phyloP scores from a whole-genome alignment of 345 rosid species.

The Ceriops zippeliana region DNA sequence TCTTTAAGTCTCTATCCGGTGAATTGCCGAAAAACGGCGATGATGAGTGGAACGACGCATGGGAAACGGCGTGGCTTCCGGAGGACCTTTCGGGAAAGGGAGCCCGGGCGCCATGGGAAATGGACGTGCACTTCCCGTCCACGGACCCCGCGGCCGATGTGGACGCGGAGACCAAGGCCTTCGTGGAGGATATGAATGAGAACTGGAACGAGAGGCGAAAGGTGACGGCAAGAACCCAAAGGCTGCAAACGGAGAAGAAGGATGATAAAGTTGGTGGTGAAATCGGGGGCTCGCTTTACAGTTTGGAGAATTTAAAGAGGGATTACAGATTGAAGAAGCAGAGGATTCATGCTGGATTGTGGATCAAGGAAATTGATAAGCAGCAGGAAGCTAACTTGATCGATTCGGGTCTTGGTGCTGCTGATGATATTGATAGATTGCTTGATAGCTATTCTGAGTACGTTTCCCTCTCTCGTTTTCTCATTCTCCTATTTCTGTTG shows the following conservation, averaged over 20 bases:
- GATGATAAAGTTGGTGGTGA: constrained; percentile 13
- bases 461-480: not conserved
- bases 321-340: constrained; percentile 92
- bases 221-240: constrained; percentile 20
- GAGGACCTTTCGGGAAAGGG: constrained; percentile 52
- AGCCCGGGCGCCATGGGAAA: constrained; percentile 72
- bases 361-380: constrained; percentile 91
- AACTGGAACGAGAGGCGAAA: constrained; percentile 75
- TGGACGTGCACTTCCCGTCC: constrained; percentile 61
- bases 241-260: constrained; percentile 24
- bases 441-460: constrained; percentile 90
- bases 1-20: constrained; percentile 32
- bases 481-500: too few species aligned
- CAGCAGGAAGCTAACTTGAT: constrained; percentile 70
- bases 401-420: constrained; percentile 39
- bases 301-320: constrained; percentile 78
- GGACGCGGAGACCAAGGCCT: constrained; percentile 77
- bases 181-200: constrained; percentile 89
- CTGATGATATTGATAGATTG: constrained; percentile 75
- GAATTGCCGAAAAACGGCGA: constrained; percentile 38
- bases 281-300: constrained; percentile 41
- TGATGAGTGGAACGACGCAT: constrained; percentile 88
- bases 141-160: constrained; percentile 31
- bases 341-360: constrained; percentile 80
- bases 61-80: constrained; percentile 93